Conservation (phyloP, 1,284 basidiomycete species). For the Ceratorhiza oryzae-sativae region DNA sequence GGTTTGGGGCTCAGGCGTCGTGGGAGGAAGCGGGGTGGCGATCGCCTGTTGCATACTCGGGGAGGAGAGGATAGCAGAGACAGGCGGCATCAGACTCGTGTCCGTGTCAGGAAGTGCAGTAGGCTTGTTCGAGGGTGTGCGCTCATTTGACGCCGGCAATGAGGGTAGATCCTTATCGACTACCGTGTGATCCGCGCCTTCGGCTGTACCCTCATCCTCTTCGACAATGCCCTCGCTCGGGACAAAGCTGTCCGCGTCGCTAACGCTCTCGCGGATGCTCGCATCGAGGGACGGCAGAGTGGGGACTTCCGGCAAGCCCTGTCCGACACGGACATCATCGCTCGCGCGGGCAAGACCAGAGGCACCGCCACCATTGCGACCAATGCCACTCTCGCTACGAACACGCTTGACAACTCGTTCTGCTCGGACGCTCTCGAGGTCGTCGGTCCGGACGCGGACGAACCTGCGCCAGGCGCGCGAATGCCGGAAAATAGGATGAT, state of each 20-base stretch:
- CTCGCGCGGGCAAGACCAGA: conserved; percentile 9
- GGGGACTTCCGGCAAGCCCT: conserved; percentile 28
- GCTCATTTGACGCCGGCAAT: conserved; percentile 13
- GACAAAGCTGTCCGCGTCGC: conserved; percentile 32
- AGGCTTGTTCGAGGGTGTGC: conserved; percentile 19
- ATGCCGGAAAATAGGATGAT: conserved; percentile 66
- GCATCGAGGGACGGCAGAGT: conserved; percentile 4
- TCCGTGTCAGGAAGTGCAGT: conserved; percentile 8
- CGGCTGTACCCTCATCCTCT: conserved; percentile 26
- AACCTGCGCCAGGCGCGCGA: conserved; percentile 84
- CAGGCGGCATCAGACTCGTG: conserved; percentile 18
- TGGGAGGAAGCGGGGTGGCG: conserved; percentile 23
- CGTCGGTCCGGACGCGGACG: conserved; percentile 81
- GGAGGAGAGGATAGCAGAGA: conserved; percentile 27
- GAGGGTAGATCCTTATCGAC: conserved; percentile 28
- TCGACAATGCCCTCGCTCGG: conserved; percentile 34
- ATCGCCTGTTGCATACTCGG: conserved; percentile 36
- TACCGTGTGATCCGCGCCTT: background rate
- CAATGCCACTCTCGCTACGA: conserved; percentile 63
- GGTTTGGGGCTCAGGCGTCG: conserved; percentile 21
- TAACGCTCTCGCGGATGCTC: conserved; percentile 21
- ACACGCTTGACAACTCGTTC: conserved; percentile 88
- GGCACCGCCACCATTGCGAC: conserved; percentile 48
- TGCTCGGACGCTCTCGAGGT: conserved; percentile 82
- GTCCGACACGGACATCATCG: conserved; percentile 41